Base-by-base conservation (phyloP, 306 rosid genomes). In the Medicago ruthenica region DNA sequence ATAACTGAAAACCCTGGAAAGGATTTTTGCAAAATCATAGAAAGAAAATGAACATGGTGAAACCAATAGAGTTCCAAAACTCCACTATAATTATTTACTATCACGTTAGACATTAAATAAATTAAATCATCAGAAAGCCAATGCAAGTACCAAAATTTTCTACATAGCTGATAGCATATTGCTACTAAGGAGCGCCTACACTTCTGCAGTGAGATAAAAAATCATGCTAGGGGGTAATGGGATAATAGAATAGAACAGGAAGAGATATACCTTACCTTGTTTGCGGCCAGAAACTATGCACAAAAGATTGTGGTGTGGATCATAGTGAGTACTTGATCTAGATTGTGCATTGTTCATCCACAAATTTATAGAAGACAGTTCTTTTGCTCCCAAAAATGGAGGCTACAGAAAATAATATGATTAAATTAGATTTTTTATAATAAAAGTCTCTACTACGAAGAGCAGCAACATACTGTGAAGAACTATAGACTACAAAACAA, bases 291-390 rank as follows among this genome's bases (percentile, higher is more conserved):
- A 85, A 83, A 96, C 92, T 74, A 90, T 24, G 75, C 99, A 90
- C 61, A 96, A 88, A 84, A 96, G 88, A 77, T 92, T 96, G 73
- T 92, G 93, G 84, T 92, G 92, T 24, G 99, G 99, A 84, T 96
- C 99, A 85, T 96, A 96, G 85, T 92, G 99, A 66, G 98, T 83
- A 82, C 98, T 96, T 74, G 98, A 96, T 87, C 97, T 90, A 69
- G 93, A 87, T 57, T 80, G 81, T 67, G 91, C 85, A 80, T 80
- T 89, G 91, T 92, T 96, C 99, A 96, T 90, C 99, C 99, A 96
- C 75, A 96, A 85, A 84, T 96, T 96, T 78, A 89, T 75, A 36
- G 96, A 90, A 74, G 87, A 85, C 77, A 92, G 16, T 64, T 48
- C 83, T 84, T 86, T 96, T 21, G 62, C 88, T 74, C 66, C 88